Percentiles rank a stretch among this genome's conserved stretches.
Conservation (phyloP, 371 early-diverging fungal genomes). For the Rhizopus sp. region DNA sequence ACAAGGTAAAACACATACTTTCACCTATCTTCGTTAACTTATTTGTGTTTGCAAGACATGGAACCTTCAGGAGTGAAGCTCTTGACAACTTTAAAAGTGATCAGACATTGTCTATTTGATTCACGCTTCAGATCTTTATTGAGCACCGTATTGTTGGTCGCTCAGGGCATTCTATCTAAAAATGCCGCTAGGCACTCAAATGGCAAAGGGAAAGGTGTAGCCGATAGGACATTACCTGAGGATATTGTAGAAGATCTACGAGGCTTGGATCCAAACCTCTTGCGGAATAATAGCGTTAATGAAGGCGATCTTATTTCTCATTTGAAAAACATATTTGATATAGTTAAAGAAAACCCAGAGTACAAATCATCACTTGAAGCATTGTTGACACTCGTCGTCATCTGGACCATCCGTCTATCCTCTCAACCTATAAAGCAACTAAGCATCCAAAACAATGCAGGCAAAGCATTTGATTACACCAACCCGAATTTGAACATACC, state of each 20-base stretch:
- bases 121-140: conserved; percentile 8
- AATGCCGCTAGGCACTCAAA: not conserved
- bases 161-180: not conserved
- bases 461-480: conserved; percentile 9
- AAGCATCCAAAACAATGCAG: not conserved
- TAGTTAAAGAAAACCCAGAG: conserved; percentile 39
- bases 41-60: not conserved
- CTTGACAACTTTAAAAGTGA: not conserved
- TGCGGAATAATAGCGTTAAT: not conserved
- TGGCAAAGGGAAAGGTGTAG: not conserved
- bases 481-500: conserved; percentile 15
- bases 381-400: conserved; percentile 27
- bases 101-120: conserved; percentile 13
- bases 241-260: no score
- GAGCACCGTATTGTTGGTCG: conserved; percentile 3
- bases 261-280: not conserved
- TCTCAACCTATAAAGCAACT: not conserved
- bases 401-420: conserved; percentile 33
- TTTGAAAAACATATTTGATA: conserved; percentile 8
- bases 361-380: conserved; percentile 46
- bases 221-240: not conserved
- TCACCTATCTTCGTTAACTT: not conserved
- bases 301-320: not conserved
- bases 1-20: not conserved
- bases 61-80: not conserved